Percentiles rank a stretch among this genome's conserved stretches.
phyloP scores from a whole-genome alignment of 148 eudicot species.

The Cornus kousa region DNA sequence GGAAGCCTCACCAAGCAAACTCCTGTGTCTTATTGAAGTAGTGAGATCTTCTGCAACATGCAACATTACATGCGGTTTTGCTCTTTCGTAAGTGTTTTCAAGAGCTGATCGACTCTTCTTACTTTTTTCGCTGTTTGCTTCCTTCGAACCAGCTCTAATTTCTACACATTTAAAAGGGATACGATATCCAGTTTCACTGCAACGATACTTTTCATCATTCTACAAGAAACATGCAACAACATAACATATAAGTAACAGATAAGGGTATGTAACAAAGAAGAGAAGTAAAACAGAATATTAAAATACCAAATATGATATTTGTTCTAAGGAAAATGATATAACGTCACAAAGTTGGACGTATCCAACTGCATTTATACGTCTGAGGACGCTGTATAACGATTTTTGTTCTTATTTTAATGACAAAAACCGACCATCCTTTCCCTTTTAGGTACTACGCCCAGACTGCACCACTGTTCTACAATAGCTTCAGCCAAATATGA shows the following conservation, averaged over 20 bases:
- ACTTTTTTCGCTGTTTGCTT: constrained; percentile 23
- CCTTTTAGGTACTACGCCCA: not conserved
- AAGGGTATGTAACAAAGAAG: not conserved
- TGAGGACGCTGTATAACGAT: no score
- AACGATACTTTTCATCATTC: constrained; percentile 74
- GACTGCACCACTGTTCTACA: not conserved
- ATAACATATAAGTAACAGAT: not conserved
- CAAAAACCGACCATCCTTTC: not conserved
- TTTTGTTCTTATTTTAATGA: not conserved
- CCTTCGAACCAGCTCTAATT: constrained; percentile 30
- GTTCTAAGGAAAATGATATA: not conserved
- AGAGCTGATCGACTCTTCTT: constrained; percentile 38
- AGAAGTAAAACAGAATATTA: not conserved
- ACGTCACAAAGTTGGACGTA: no score
- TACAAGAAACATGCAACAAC: constrained; percentile 27
- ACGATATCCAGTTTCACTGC: constrained; percentile 97
- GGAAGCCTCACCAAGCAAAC: constrained; percentile 39
- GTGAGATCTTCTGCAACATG: constrained; percentile 15
- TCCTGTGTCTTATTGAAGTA: constrained; percentile 31
- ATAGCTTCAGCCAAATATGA: not conserved
- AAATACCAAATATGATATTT: not conserved
- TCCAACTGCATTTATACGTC: no score
- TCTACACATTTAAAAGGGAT: constrained; percentile 72
- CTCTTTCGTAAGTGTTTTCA: constrained; percentile 22
- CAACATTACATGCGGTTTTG: constrained; percentile 13